Evolutionary conservation across 2,329 filamentous ascomycete genomes (phyloP).

Genomic region (Cephalotrichum gorgonifer): DNA sequence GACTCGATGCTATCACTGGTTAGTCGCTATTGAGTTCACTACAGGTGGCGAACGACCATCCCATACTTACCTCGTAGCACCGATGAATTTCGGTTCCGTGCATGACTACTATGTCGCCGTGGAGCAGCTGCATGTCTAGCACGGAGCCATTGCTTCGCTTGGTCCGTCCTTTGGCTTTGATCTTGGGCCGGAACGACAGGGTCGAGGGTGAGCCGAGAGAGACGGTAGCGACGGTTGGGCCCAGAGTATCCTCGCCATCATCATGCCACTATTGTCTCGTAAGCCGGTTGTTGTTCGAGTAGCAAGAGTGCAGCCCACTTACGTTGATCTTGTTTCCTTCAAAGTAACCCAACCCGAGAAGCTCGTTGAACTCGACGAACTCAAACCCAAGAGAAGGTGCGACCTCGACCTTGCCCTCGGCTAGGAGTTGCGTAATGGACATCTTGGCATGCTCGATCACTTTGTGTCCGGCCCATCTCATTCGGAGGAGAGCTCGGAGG

Average conservation of each 20-base stretch:
- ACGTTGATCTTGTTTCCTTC: conserved; percentile 46
- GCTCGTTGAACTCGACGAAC: conserved; percentile 47
- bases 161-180: conserved; percentile 12
- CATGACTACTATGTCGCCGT: conserved; percentile 58
- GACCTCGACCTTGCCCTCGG: conserved; percentile 1
- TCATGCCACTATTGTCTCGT: conserved; percentile 46
- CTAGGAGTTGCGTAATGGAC: conserved; percentile 2
- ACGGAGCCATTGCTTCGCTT: conserved; percentile 11
- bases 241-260: conserved; percentile 53
- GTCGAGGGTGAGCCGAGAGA: conserved; percentile 46
- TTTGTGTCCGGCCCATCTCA: conserved; percentile 43
- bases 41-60: neutral
- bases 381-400: conserved; percentile 4
- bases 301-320: conserved; percentile 13
- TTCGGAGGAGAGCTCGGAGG: conserved; percentile 35
- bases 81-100: conserved; percentile 48
- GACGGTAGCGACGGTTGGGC: conserved; percentile 50
- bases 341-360: conserved; percentile 53
- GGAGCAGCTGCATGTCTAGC: conserved; percentile 34
- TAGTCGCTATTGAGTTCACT: neutral
- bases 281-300: neutral
- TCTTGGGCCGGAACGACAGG: conserved; percentile 50
- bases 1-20: conserved; percentile 34
- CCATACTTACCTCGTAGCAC: conserved; percentile 36
- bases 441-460: conserved; percentile 21